Evolutionary conservation across 768 basidiomycete genomes (phyloP).

Genomic region (Nidularia sp.): DNA sequence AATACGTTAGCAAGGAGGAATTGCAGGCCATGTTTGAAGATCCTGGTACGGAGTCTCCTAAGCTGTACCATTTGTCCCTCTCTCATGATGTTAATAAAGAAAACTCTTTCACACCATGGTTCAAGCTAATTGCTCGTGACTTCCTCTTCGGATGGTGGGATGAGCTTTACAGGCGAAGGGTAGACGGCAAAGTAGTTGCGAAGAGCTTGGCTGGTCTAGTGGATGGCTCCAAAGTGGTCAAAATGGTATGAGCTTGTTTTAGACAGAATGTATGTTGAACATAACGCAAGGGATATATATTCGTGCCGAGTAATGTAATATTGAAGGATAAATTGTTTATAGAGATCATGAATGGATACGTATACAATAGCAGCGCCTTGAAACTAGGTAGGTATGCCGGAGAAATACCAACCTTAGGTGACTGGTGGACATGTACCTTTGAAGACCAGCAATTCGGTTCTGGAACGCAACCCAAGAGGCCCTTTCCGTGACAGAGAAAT

Average conservation of each 20-base stretch:
- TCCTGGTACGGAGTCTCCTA: conserved; percentile 37
- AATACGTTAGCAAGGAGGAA: conserved; percentile 90
- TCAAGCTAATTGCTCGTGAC: conserved; percentile 95
- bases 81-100: conserved; percentile 30
- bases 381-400: too few species aligned
- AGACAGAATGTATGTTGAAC: too few species aligned
- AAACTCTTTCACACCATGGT: conserved; percentile 97
- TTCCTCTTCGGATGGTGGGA: conserved; percentile 99
- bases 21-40: conserved; percentile 88
- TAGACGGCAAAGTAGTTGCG: conserved; percentile 56
- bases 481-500: conserved; percentile 54
- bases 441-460: conserved; percentile 66
- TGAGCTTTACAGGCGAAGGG: conserved; percentile 63
- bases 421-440: conserved; percentile 24
- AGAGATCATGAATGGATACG: too few species aligned
- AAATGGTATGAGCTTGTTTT: conserved; percentile 23
- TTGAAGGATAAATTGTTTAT: too few species aligned
- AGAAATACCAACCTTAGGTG: too few species aligned
- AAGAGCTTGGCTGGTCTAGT: conserved; percentile 61
- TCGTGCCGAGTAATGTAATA: too few species aligned
- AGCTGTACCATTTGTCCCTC: neutral
- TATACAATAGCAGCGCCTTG: too few species aligned
- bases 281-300: too few species aligned
- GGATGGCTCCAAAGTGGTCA: conserved; percentile 70
- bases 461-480: conserved; percentile 34